Evolutionary conservation across 2,329 filamentous ascomycete species (phyloP).

Genomic region (Onygena corvina): DNA sequence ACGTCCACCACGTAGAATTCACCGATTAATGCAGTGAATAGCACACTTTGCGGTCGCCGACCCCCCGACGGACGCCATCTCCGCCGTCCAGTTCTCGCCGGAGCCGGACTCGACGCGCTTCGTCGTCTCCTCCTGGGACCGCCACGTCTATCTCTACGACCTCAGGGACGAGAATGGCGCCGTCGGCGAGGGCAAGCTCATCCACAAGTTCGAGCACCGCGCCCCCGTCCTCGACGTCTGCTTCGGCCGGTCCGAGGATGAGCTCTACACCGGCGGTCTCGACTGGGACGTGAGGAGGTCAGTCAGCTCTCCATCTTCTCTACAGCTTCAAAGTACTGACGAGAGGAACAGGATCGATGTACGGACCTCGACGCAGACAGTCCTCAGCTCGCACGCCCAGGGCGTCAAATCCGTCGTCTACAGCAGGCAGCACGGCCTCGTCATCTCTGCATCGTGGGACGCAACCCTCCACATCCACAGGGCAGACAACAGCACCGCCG

Average conservation of each 20-base stretch:
- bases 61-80: conserved; percentile 77
- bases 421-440: conserved; percentile 59
- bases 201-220: conserved; percentile 65
- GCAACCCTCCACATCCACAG: conserved; percentile 76
- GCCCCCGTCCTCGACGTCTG: conserved; percentile 84
- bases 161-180: conserved; percentile 44
- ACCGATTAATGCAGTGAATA: conserved; percentile 15
- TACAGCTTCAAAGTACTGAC: too few species aligned
- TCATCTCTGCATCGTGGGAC: conserved; percentile 91
- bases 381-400: conserved; percentile 64
- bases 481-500: conserved; percentile 38
- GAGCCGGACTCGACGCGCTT: conserved; percentile 60
- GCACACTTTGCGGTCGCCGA: conserved; percentile 72
- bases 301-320: too few species aligned
- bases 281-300: conserved; percentile 76
- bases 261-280: conserved; percentile 74
- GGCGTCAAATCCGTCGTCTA: conserved; percentile 78
- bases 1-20: neutral
- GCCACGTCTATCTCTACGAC: conserved; percentile 81
- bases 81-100: conserved; percentile 73
- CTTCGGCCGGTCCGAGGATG: conserved; percentile 70
- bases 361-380: conserved; percentile 56
- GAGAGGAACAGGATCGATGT: conserved; percentile 59
- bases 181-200: conserved; percentile 48
- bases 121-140: conserved; percentile 92